A percentile compares a stretch with the other conserved stretches of the same genome.
Evolutionary conservation across 345 rosid genomes (phyloP).

Genomic region (Gossypium stocksii): DNA sequence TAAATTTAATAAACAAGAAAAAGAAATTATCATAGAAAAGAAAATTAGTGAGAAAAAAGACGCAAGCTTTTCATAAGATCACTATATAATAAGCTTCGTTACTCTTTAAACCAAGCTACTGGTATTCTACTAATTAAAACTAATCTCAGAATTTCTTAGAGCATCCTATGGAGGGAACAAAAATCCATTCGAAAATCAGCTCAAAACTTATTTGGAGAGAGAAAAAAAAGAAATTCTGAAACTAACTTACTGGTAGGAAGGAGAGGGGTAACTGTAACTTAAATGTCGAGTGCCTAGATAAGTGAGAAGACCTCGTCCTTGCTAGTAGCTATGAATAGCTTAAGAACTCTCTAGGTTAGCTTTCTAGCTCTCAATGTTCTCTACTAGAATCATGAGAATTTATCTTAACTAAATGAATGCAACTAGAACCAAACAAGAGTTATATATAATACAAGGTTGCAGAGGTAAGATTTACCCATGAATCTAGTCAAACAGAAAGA

Average conservation of each 20-base stretch:
- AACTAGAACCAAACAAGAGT: too few relatives aligned
- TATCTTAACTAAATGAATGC: neutral
- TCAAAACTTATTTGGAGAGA: conserved; percentile 2
- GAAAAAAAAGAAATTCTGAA: neutral
- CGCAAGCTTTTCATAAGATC: too few relatives aligned
- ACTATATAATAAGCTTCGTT: conserved; percentile 4
- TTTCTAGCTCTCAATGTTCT: conserved; percentile 85
- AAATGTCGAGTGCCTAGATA: conserved; percentile 5
- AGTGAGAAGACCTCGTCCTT: conserved; percentile 29
- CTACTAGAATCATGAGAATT: conserved; percentile 35
- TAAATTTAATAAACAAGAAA: neutral
- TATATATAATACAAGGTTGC: too few relatives aligned
- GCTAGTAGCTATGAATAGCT: conserved; percentile 68
- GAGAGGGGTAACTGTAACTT: conserved; percentile 1
- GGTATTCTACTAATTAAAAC: neutral
- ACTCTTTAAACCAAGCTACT: conserved; percentile 12
- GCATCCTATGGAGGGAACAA: conserved; percentile 42
- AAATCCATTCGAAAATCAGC: conserved; percentile 17
- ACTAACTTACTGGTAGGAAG: conserved; percentile 75
- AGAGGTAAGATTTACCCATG: too few relatives aligned
- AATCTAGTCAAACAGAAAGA: too few relatives aligned
- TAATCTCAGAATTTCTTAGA: conserved; percentile 55
- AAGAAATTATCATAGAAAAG: neutral
- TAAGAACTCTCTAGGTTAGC: conserved; percentile 64
- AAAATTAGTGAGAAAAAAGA: too few relatives aligned